Base-by-base conservation (phyloP, 2,329 filamentous ascomycete species). In the Nannizziopsis barbatae region DNA sequence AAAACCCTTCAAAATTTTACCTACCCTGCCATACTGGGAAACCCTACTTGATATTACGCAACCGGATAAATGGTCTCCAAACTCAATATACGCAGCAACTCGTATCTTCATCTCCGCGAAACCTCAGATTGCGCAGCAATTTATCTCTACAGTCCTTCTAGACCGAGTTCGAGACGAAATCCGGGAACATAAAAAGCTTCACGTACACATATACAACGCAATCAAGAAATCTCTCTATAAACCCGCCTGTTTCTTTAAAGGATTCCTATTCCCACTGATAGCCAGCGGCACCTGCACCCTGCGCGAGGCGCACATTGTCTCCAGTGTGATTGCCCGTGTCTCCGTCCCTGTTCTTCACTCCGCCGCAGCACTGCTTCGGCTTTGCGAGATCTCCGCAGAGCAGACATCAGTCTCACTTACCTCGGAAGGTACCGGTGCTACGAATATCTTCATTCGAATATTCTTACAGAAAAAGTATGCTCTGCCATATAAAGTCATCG, bases 381-480 rank as follows among this genome's bases (percentile, higher is more conserved):
- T 96, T 35, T 96, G 90, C 64, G 92, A 98, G 59, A 92, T 98
- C 61, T 85, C 88, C 5, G 89, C 90, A 1, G 84, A 94, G 61
- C 86, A 95, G 65, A 87, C 88, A 18, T 83, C 83, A 7, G 60
- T 57, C 9, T 80, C 81, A 15, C 80, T 88, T 11, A 63, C 62
- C 49, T 84, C 82, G 4, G 90, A 95, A 65, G 85, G 85, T 40
- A 89, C 88, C 14, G 90, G 90, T 41, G 84, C 89, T 3, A 92
- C 89, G 53, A 96, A 95, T 67, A 84, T 95, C 57, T 93, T 98
- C 67, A 94, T 98, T 69, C 86, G 86, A 62, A 81, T 86, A 0
- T 76, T 98, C 33, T 73, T 98, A 3, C 90, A 95, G 68, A 98
- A 98, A 76, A 93, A 93, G 63, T 96, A 98, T 58, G 92, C 92